These are phyloP conservation scores for Musa schizocarpa DNA, from an alignment of 176 grass and related monocot genomes.

Conservation along the genomic window DNA sequence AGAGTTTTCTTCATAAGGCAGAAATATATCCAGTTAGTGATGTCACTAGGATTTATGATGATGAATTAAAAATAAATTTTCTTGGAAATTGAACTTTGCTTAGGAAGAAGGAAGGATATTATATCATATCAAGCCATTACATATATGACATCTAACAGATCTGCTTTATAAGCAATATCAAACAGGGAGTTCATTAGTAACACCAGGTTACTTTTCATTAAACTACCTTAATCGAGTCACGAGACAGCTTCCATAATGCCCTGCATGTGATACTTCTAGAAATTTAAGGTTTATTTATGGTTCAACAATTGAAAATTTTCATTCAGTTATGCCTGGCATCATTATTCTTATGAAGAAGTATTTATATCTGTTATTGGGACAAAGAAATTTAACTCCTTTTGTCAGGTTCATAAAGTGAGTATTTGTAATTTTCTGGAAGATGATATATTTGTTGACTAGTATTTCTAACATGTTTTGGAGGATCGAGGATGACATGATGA, in stretches of 20 bases:
- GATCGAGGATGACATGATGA: not conserved
- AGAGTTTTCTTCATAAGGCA: too few relatives aligned
- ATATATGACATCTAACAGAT: too few relatives aligned
- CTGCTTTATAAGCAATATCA: too few relatives aligned
- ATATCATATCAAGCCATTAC: too few relatives aligned
- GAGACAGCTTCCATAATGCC: not conserved
- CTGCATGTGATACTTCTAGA: not conserved
- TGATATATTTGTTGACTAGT: not conserved
- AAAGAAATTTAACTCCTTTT: not conserved
- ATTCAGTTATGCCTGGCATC: too few relatives aligned
- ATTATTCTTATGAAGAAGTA: not conserved
- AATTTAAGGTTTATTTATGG: not conserved
- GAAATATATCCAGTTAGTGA: too few relatives aligned
- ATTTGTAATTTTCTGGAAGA: not conserved
- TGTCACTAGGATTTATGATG: too few relatives aligned
- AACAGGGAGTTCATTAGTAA: not conserved
- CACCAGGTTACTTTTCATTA: not conserved
- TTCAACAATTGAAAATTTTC: too few relatives aligned
- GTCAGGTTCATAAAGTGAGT: not conserved
- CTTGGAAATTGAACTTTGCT: too few relatives aligned
- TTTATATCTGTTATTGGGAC: not conserved
- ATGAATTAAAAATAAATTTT: too few relatives aligned
- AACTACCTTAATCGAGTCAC: not conserved
- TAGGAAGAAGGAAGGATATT: too few relatives aligned
- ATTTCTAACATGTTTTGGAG: not conserved